Percentiles rank a stretch among this genome's conserved stretches.
Conservation (phyloP, 495 filamentous ascomycete genomes). For the Elasticomyces elasticus region DNA sequence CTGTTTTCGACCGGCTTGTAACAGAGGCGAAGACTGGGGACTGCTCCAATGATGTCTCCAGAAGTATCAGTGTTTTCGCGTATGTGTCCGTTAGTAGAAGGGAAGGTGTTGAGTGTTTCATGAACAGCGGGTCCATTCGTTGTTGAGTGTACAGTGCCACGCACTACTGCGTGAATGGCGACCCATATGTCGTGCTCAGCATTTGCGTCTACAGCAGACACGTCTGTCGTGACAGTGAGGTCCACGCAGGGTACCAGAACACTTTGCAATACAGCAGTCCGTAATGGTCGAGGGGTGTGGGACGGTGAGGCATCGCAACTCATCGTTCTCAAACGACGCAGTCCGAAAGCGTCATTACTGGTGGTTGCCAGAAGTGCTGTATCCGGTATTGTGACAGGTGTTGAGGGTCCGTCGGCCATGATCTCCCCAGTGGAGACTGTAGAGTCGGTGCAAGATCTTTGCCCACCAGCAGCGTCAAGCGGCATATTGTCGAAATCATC, state of each 20-base stretch:
- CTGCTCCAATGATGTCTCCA: not conserved
- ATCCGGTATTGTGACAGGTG: not conserved
- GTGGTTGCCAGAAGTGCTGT: not conserved
- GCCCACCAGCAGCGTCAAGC: not conserved
- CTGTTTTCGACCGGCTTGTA: conserved; percentile 13
- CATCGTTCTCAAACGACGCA: no score
- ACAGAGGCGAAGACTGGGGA: conserved; percentile 15
- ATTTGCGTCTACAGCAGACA: conserved; percentile 4
- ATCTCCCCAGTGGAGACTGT: conserved; percentile 5
- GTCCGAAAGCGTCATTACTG: no score
- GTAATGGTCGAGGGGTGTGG: not conserved
- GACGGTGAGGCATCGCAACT: no score
- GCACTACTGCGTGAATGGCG: conserved; percentile 12
- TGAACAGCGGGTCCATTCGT: no score
- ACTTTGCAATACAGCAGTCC: not conserved
- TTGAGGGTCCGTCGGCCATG: not conserved
- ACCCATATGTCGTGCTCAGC: conserved; percentile 17
- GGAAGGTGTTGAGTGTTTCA: not conserved
- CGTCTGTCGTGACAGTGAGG: conserved; percentile 3
- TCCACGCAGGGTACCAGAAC: conserved; percentile 10
- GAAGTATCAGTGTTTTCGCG: not conserved
- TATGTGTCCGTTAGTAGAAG: not conserved
- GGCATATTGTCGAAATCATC: not conserved
- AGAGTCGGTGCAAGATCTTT: not conserved
- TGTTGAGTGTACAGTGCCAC: not conserved